Percentiles rank a stretch among this genome's conserved stretches.
phyloP scores from a whole-genome alignment of 23 red algal species.

The Chondrus crispus region DNA sequence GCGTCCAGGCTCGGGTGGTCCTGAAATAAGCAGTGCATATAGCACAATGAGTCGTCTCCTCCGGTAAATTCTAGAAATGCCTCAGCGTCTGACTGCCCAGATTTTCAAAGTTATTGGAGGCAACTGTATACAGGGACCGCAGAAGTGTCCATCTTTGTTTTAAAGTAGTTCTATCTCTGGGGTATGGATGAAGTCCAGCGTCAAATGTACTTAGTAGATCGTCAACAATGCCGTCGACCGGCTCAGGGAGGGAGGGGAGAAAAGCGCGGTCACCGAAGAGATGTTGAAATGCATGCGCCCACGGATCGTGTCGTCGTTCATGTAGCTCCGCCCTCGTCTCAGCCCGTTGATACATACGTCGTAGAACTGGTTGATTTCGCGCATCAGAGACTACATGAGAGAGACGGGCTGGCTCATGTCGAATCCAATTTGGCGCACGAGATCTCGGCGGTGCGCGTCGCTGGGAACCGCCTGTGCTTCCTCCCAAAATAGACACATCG shows the following conservation, averaged over 20 bases:
- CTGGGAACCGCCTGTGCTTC: background rate
- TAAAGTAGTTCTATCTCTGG: constrained; percentile 1
- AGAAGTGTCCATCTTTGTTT: background rate
- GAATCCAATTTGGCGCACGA: constrained; percentile 5
- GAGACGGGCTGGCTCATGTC: background rate
- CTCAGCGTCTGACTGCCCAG: background rate
- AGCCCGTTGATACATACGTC: constrained; percentile 1
- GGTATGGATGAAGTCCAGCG: background rate
- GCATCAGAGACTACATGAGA: background rate
- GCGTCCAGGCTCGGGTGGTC: background rate
- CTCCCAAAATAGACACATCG: background rate
- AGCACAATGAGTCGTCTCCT: background rate
- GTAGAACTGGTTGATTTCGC: background rate
- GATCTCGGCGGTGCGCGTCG: no score
- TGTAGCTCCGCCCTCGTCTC: background rate
- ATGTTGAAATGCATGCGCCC: background rate
- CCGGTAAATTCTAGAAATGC: background rate
- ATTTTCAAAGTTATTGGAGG: background rate
- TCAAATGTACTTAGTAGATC: constrained; percentile 9
- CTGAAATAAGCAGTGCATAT: background rate
- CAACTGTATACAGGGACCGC: background rate
- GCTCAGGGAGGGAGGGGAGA: background rate
- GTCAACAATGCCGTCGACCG: background rate
- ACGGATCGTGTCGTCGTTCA: background rate
- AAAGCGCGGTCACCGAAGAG: background rate